Base-by-base conservation (phyloP, 2,329 filamentous ascomycete genomes). In the Fusarium citri region DNA sequence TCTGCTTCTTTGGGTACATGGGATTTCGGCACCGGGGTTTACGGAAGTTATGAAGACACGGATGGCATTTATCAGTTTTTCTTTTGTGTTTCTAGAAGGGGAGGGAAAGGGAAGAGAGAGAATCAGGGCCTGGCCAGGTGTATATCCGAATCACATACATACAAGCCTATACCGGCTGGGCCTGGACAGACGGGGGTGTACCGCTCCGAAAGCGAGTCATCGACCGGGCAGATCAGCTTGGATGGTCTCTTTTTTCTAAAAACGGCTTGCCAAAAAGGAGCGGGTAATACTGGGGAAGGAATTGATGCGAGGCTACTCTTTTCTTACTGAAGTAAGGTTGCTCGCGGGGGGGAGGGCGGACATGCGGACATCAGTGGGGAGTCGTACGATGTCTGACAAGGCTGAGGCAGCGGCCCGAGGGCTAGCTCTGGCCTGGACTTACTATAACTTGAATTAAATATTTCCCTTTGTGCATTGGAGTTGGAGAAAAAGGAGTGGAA, bases 11-110 rank as follows among this genome's bases (percentile, higher is more conserved):
- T 74, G 65, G 73, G 64, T 74, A 72, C 60, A 64, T 62, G 69
- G 74, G 71, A 62, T 69, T 71, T 58, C 66, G 71, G 74, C 59
- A 68, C 66, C 67, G 64, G 68, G 72, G 61, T 66, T 75, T 68
- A 75, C 66, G 73, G 73, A 73, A 50, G 68, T 73, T 74, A 76
- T 74, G 73, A 75, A 76, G 72, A 75, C 69, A 75, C 69, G 73
- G 73, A 74, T 72, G 73, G 73, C 65, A 74, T 75, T 71, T 71
- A 65, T 62, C 66, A 59, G 63, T 72, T 70, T 65, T 55, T 59
- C 55, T 67, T 57, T 54, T 59, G 42, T 66, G 34, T 64, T 63
- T 40, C 41, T 65, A 68, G 60, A 59, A 51, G 54, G 54, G 51
- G 55, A 48, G 48, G 54, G 48, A 51, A 48, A 41, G 23, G 31